phyloP scores from a whole-genome alignment of 345 rosid species.

The Melastoma malabathricum region DNA sequence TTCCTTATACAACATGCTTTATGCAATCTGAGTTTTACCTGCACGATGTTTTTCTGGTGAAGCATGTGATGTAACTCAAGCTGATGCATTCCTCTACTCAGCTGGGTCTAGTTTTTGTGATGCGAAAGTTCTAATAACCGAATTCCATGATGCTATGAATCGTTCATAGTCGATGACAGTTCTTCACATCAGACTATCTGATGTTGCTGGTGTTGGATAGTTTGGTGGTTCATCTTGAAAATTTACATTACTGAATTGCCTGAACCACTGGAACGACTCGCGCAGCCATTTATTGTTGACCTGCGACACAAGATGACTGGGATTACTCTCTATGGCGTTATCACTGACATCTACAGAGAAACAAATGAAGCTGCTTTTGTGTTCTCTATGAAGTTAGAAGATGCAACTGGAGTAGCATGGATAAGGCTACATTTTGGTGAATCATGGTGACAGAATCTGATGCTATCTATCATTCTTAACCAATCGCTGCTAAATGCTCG shows the following conservation, averaged over 20 bases:
- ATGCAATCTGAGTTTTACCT: too few relatives aligned
- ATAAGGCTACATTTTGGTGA: constrained; percentile 60
- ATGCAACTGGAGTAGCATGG: constrained; percentile 55
- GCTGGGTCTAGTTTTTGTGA: too few relatives aligned
- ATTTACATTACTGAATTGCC: not conserved
- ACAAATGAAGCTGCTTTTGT: constrained; percentile 26
- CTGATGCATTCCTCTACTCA: too few relatives aligned
- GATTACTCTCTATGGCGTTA: constrained; percentile 70
- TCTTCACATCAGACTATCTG: too few relatives aligned
- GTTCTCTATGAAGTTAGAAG: constrained; percentile 58
- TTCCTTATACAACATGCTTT: too few relatives aligned
- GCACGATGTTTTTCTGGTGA: too few relatives aligned
- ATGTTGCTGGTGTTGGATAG: too few relatives aligned
- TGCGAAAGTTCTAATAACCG: too few relatives aligned
- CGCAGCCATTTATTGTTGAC: constrained; percentile 55
- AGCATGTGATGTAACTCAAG: too few relatives aligned
- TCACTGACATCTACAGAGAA: constrained; percentile 37
- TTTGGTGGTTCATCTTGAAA: too few relatives aligned
- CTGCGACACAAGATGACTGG: constrained; percentile 73
- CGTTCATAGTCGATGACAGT: too few relatives aligned
- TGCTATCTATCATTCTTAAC: not conserved
- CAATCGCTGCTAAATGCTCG: not conserved
- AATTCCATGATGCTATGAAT: too few relatives aligned
- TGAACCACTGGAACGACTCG: not conserved
- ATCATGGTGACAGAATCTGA: constrained; percentile 39